Conservation (phyloP, 1,139 yeast genomes). For the Yamadazyma blattariae region DNA sequence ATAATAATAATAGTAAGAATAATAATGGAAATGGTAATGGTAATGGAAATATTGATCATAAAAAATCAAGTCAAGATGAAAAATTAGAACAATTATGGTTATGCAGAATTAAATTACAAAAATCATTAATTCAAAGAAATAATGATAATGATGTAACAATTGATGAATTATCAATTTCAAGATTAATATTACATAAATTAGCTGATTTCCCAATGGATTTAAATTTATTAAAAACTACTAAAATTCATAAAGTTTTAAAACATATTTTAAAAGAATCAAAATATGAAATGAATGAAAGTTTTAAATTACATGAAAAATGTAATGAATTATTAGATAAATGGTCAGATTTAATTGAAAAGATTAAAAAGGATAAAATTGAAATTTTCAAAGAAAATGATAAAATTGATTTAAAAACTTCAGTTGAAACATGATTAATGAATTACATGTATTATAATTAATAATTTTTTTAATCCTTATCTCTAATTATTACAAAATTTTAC, state of each 20-base stretch:
- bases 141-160: slow-evolving; percentile 46
- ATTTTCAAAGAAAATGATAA: too few relatives aligned
- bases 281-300: slow-evolving; percentile 45
- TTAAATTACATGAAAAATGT: slow-evolving; percentile 47
- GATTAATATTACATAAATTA: slow-evolving; percentile 51
- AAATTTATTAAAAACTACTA: slow-evolving; percentile 51
- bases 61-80: slow-evolving; percentile 28
- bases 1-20: background rate
- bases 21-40: background rate
- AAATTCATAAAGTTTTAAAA: slow-evolving; percentile 52
- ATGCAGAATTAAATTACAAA: slow-evolving; percentile 45
- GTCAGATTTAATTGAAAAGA: slow-evolving; percentile 32
- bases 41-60: slow-evolving; percentile 1
- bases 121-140: slow-evolving; percentile 43
- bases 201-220: slow-evolving; percentile 52
- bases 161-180: slow-evolving; percentile 53
- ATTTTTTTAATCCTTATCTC: background rate
- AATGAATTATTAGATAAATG: slow-evolving; percentile 43
- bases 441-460: background rate
- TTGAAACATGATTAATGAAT: background rate
- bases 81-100: slow-evolving; percentile 47
- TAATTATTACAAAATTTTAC: slow-evolving; percentile 10
- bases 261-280: slow-evolving; percentile 43
- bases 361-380: too few relatives aligned
- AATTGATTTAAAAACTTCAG: too few relatives aligned